Conservation (phyloP, 495 filamentous ascomycete species). For the Thermochaetoides thermophila region DNA sequence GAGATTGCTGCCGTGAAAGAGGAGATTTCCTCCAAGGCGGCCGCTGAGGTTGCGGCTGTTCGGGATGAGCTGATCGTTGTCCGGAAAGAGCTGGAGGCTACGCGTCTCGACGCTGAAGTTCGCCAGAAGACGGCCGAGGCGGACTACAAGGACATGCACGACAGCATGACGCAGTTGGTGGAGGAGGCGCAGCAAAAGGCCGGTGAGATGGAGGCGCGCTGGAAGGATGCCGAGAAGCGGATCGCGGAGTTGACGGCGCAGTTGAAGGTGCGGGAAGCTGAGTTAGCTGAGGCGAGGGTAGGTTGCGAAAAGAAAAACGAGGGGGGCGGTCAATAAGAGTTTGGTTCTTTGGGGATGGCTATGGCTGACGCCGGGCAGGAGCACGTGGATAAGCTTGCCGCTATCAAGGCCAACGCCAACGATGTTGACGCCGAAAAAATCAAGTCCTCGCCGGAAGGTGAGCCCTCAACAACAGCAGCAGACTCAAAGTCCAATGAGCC, state of each 20-base stretch:
- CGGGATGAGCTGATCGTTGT: constrained; percentile 25
- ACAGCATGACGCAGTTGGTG: constrained; percentile 33
- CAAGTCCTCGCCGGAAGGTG: constrained; percentile 31
- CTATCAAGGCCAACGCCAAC: constrained; percentile 13
- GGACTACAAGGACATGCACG: constrained; percentile 43
- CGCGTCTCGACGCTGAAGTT: constrained; percentile 25
- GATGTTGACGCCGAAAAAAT: constrained; percentile 11
- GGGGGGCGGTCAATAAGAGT: constrained; percentile 18
- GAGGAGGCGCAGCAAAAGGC: constrained; percentile 34
- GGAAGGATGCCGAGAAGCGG: constrained; percentile 21
- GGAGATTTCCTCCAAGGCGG: constrained; percentile 16
- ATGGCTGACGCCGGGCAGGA: constrained; percentile 21
- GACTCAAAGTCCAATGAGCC: constrained; percentile 17
- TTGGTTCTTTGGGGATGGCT: too few species aligned
- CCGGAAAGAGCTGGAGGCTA: constrained; percentile 32
- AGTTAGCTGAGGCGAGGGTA: constrained; percentile 39
- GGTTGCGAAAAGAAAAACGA: background rate
- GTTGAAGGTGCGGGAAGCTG: constrained; percentile 37
- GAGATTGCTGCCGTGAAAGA: constrained; percentile 16
- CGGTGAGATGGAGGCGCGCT: constrained; percentile 2
- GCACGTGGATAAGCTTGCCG: constrained; percentile 31
- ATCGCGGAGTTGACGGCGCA: constrained; percentile 32
- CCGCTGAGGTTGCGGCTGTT: constrained; percentile 20
- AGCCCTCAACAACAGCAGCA: too few species aligned
- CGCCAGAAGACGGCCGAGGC: constrained; percentile 32